These are phyloP conservation scores for Lepidium aucheri DNA, from an alignment of 345 rosid genomes.

Conservation along the genomic window DNA sequence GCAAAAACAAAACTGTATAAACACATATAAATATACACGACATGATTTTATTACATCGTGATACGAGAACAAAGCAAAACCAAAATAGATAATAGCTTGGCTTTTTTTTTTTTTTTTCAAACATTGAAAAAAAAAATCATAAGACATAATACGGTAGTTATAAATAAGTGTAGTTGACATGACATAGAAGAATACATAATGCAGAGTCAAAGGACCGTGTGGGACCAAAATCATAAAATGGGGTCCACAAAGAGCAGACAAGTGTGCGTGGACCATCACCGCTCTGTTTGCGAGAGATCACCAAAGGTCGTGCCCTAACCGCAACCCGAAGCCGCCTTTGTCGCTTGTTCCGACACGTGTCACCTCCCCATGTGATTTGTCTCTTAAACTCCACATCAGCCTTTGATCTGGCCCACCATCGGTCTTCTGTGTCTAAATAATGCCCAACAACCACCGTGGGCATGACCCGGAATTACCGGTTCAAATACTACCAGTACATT, in stretches of 20 bases:
- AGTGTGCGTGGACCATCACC: slow-evolving; percentile 32
- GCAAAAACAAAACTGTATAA: neutral
- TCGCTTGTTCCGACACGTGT: slow-evolving; percentile 16
- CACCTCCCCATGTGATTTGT: slow-evolving; percentile 25
- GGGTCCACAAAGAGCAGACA: slow-evolving; percentile 23
- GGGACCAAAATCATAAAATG: neutral
- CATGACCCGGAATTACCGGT: neutral
- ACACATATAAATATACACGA: neutral
- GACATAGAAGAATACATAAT: neutral
- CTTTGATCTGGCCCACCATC: too few species aligned
- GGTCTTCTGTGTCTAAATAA: neutral
- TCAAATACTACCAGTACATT: neutral
- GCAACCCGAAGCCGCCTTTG: slow-evolving; percentile 25
- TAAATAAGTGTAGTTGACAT: neutral
- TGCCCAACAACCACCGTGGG: slow-evolving; percentile 3
- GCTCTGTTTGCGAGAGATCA: slow-evolving; percentile 6
- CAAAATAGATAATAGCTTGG: neutral
- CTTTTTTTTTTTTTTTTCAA: neutral
- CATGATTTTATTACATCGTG: neutral
- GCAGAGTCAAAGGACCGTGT: slow-evolving; percentile 4
- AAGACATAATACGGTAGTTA: neutral
- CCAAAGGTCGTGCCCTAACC: slow-evolving; percentile 29
- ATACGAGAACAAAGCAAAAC: neutral
- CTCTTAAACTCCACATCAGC: neutral
- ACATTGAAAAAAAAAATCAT: neutral